A percentile compares a stretch with the other conserved stretches of the same genome.
Evolutionary conservation across 108 stramenopile genomes (phyloP).

Genomic region (Nitzschia sp.): DNA sequence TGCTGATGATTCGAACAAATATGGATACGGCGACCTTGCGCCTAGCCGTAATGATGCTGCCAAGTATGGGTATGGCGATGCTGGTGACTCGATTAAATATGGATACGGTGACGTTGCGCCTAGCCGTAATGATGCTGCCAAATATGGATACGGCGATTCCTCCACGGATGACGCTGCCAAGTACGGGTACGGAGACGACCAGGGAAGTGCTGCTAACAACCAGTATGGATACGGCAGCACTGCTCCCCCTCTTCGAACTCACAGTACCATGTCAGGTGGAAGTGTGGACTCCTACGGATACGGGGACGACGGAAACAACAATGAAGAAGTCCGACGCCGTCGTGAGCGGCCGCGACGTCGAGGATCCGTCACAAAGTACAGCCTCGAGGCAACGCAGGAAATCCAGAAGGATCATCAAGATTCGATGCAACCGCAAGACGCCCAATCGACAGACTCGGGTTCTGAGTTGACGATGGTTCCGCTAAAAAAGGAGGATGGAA

Average conservation of each 20-base stretch:
- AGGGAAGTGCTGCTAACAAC: not conserved
- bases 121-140: not conserved
- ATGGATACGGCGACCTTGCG: conserved; percentile 23
- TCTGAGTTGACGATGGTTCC: too few relatives aligned
- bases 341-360: conserved; percentile 21
- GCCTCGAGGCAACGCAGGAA: conserved; percentile 8
- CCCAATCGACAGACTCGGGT: too few relatives aligned
- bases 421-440: not conserved
- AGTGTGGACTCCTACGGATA: conserved; percentile 3
- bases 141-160: conserved; percentile 29
- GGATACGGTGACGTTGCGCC: conserved; percentile 6
- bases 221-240: conserved; percentile 23
- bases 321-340: not conserved
- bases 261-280: not conserved
- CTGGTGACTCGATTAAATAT: conserved; percentile 2
- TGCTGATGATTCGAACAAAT: conserved; percentile 5
- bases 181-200: conserved; percentile 19
- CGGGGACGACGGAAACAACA: not conserved
- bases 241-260: not conserved
- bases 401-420: not conserved
- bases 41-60: conserved; percentile 7
- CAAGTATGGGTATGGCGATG: conserved; percentile 29
- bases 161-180: conserved; percentile 4
- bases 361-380: conserved; percentile 37
- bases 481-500: not conserved